These are phyloP conservation scores for Maudiozyma bulderi DNA, from an alignment of 805 yeast genomes.

Conservation along the genomic window DNA sequence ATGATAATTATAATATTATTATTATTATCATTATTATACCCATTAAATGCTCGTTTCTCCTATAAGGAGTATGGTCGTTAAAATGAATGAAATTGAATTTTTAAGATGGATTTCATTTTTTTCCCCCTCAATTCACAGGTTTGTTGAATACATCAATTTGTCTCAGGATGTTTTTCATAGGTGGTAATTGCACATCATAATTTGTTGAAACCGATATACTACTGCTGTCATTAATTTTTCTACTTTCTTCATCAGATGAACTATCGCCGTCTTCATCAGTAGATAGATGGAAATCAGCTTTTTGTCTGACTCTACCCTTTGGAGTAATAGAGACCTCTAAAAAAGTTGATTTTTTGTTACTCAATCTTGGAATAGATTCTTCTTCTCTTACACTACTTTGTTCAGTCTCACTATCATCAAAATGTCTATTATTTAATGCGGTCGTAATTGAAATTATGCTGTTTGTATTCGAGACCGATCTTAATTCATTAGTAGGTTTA, in stretches of 20 bases:
- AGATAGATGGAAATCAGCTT: slow-evolving; percentile 11
- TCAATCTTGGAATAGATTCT: neutral
- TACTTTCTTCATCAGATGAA: slow-evolving; percentile 6
- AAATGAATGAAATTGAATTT: no score
- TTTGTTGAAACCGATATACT: neutral
- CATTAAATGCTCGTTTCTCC: no score
- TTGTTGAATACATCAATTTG: slow-evolving; percentile 19
- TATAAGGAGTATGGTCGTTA: no score
- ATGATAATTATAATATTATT: neutral
- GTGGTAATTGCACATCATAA: slow-evolving; percentile 17
- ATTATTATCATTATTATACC: no score
- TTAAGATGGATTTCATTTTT: no score
- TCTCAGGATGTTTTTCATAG: slow-evolving; percentile 19
- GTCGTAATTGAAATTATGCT: slow-evolving; percentile 13
- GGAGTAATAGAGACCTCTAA: neutral
- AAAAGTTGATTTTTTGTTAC: slow-evolving; percentile 1
- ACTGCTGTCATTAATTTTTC: slow-evolving; percentile 9
- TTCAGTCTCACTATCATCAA: neutral
- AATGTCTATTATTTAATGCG: neutral
- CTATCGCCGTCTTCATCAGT: slow-evolving; percentile 7
- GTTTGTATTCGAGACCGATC: slow-evolving; percentile 12
- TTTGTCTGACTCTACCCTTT: slow-evolving; percentile 3
- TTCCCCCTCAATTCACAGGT: slow-evolving; percentile 21
- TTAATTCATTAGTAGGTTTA: slow-evolving; percentile 9
- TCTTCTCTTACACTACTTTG: neutral